These are phyloP conservation scores for Sphagnum fallax DNA, from an alignment of 228 moss, liverwort and hornwort species.

Conservation along the genomic window DNA sequence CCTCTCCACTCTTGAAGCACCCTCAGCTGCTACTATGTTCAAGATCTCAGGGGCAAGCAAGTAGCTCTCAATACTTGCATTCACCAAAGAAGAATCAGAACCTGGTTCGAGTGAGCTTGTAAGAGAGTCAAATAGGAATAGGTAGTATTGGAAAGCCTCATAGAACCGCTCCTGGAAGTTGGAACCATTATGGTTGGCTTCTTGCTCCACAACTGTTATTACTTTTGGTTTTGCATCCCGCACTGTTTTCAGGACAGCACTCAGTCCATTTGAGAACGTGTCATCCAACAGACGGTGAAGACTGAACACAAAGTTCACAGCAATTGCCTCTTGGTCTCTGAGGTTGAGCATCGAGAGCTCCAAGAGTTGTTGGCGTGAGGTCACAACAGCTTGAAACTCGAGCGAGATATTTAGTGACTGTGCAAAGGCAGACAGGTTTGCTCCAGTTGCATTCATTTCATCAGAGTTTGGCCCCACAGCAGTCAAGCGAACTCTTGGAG, in stretches of 20 bases:
- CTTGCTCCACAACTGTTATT: conserved; percentile 54
- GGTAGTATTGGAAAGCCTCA: conserved; percentile 61
- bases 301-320: conserved; percentile 53
- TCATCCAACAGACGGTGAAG: conserved; percentile 48
- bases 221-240: conserved; percentile 35
- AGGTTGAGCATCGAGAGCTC: conserved; percentile 37
- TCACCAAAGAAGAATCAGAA: conserved; percentile 27
- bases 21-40: conserved; percentile 56
- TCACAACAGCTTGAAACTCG: conserved; percentile 47
- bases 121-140: conserved; percentile 48
- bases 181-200: conserved; percentile 39
- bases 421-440: conserved; percentile 41
- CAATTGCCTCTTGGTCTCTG: conserved; percentile 45
- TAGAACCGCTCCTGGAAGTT: conserved; percentile 55
- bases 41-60: conserved; percentile 51
- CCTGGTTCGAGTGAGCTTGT: conserved; percentile 30
- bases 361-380: conserved; percentile 18
- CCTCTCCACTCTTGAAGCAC: conserved; percentile 31
- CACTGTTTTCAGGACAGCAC: conserved; percentile 25
- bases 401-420: conserved; percentile 27
- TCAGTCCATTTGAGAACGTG: conserved; percentile 21
- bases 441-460: conserved; percentile 42
- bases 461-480: conserved; percentile 35
- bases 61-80: conserved; percentile 33
- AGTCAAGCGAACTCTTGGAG: conserved; percentile 29